These are phyloP conservation scores for Ilex aquifolium DNA, from an alignment of 257 asterid genomes.

Conservation along the genomic window DNA sequence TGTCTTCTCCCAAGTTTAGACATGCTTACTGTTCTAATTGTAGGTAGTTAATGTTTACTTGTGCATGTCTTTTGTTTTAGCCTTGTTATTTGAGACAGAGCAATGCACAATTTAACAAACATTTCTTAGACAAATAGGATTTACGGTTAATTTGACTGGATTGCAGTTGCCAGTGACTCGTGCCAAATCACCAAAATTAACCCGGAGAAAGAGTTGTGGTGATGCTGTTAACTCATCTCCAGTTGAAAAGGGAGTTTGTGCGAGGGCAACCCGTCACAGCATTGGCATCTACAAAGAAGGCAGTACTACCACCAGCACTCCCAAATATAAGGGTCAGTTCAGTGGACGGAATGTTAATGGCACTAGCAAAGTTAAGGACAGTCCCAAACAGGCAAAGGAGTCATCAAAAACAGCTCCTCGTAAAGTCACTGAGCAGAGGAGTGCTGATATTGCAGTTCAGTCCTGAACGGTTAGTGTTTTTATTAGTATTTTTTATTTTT, in stretches of 20 bases:
- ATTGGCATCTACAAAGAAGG: slow-evolving; percentile 39
- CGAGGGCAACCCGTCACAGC: slow-evolving; percentile 44
- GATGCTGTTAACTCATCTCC: slow-evolving; percentile 49
- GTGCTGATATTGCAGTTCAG: slow-evolving; percentile 29
- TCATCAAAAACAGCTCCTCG: slow-evolving; percentile 21
- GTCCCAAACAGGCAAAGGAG: slow-evolving; percentile 28
- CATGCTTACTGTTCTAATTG: too few relatives aligned
- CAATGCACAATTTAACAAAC: too few relatives aligned
- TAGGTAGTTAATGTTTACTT: too few relatives aligned
- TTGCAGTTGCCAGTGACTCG: slow-evolving; percentile 92
- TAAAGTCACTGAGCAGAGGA: slow-evolving; percentile 12
- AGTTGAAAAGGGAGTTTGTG: slow-evolving; percentile 31
- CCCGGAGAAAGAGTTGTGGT: slow-evolving; percentile 80
- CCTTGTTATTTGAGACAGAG: too few relatives aligned
- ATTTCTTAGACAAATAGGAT: too few relatives aligned
- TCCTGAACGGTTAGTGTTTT: slow-evolving; percentile 20
- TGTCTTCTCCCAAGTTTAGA: too few relatives aligned
- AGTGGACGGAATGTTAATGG: slow-evolving; percentile 29
- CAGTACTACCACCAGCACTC: slow-evolving; percentile 1
- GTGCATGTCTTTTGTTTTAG: too few relatives aligned
- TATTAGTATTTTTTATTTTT: too few relatives aligned
- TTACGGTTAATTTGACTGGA: slow-evolving; percentile 1
- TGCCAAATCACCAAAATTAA: slow-evolving; percentile 81
- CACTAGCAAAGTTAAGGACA: slow-evolving; percentile 17
- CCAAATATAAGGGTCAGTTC: slow-evolving; percentile 38